These are phyloP conservation scores for Sordaria brevicollis DNA, from an alignment of 495 filamentous ascomycete species.

Conservation along the genomic window DNA sequence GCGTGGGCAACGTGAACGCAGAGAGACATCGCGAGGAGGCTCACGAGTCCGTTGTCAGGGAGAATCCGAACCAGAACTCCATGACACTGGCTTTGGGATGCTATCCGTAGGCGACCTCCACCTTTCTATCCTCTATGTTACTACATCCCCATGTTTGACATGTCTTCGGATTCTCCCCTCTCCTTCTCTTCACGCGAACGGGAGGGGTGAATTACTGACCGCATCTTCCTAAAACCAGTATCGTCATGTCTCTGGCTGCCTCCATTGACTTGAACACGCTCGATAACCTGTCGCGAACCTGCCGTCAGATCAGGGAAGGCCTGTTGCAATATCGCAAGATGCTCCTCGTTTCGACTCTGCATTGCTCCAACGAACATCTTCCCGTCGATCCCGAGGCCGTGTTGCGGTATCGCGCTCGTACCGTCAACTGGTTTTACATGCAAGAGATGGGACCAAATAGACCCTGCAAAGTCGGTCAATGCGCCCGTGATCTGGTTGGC, in stretches of 20 bases:
- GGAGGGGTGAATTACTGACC: conserved; percentile 17
- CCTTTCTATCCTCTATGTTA: conserved; percentile 7
- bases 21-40: conserved; percentile 10
- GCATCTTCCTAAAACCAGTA: conserved; percentile 35
- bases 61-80: conserved; percentile 55
- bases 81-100: conserved; percentile 74
- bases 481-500: conserved; percentile 75
- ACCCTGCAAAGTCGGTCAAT: conserved; percentile 59
- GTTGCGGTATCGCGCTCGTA: conserved; percentile 39
- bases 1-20: background rate
- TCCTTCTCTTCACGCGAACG: conserved; percentile 5
- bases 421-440: conserved; percentile 43
- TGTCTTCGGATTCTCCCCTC: conserved; percentile 8
- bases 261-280: conserved; percentile 77
- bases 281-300: conserved; percentile 67
- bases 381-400: conserved; percentile 36
- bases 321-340: conserved; percentile 65
- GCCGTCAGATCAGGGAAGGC: conserved; percentile 65
- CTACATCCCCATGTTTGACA: background rate
- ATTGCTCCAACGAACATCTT: conserved; percentile 61
- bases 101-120: conserved; percentile 63
- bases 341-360: conserved; percentile 62
- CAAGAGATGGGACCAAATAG: conserved; percentile 23
- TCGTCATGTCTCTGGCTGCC: conserved; percentile 62
- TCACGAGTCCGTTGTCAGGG: conserved; percentile 24